Base-by-base conservation (phyloP, 2,329 filamentous ascomycete species). In the Aspergillus glaucus region DNA sequence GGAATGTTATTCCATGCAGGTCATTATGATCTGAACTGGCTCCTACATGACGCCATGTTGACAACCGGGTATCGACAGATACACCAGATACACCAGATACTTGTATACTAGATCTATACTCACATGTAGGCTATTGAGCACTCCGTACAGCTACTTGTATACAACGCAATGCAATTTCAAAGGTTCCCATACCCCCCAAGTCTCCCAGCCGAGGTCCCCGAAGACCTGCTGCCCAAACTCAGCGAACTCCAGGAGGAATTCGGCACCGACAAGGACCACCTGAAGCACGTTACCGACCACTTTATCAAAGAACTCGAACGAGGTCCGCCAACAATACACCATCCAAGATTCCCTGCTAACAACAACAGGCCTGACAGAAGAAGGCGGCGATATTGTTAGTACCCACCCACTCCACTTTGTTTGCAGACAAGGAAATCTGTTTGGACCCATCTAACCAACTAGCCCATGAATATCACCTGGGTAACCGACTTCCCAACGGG, bases 401-500 rank as follows among this genome's bases (percentile, higher is more conserved):
- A 17, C 10, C 26, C 26, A 30, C 28, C 43, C 42, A 26, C 42
- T 34, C 21, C 17, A 49, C 21, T 9, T 9, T 8, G 15, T 6
- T 9, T 22, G 9, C 2, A 30, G 4, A 30, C 26, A 30, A 30
- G 26, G 26, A 30, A 30, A 12, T 30, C 26, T 30, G 26, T 30
- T 30, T 30, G 26, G 26, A 37, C 6, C 14, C n/a, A 15, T 37
- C 34, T 37, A 19, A 37, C n/a, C n/a, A 6, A 32, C 49, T 59
- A 94, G 88, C 88, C 89, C 51, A 95, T 95, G 89, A 93, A 94
- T 73, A 83, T 88, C 50, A 92, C 88, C 48, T 95, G 89, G 89
- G 88, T 90, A 55, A 90, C 90, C 81, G 79, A 79, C 36, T 86
- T 85, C 65, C 88, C 89, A 5, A 83, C 83, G 63, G 88, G 89